phyloP scores from a whole-genome alignment of 306 rosid species.

The Luffa acutangula region DNA sequence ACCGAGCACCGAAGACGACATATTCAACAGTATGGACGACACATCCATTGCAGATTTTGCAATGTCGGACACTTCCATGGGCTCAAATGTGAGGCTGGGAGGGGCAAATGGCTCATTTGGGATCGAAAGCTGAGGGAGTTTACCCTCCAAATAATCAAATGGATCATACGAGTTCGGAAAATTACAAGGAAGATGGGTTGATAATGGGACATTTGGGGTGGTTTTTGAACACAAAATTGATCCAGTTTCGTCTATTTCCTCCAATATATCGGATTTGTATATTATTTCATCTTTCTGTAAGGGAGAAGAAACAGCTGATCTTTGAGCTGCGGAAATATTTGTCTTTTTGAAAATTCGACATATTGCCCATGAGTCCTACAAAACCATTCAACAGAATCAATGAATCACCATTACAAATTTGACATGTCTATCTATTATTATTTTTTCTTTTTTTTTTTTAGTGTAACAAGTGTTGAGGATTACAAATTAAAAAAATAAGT shows the following conservation, averaged over 20 bases:
- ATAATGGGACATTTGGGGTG: neutral
- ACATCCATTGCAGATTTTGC: conserved; percentile 19
- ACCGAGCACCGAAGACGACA: conserved; percentile 58
- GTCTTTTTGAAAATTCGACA: conserved; percentile 90
- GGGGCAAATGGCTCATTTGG: neutral
- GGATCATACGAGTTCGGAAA: neutral
- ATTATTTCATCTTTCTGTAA: neutral
- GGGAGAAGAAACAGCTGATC: conserved; percentile 52
- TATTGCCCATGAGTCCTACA: conserved; percentile 94
- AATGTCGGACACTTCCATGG: conserved; percentile 20
- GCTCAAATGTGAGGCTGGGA: conserved; percentile 22
- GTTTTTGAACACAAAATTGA: neutral
- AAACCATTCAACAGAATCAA: neutral
- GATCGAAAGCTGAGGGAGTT: neutral
- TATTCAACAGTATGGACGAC: conserved; percentile 49
- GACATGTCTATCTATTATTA: too few species aligned
- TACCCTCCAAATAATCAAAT: neutral
- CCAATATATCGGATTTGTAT: neutral
- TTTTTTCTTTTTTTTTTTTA: too few species aligned
- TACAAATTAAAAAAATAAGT: too few species aligned
- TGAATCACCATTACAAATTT: too few species aligned
- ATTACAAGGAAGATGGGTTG: neutral
- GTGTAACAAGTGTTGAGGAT: too few species aligned
- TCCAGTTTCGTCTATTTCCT: neutral
- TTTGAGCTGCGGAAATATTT: conserved; percentile 47